Percentiles rank a stretch among this genome's conserved stretches.
phyloP scores from a whole-genome alignment of 495 filamentous ascomycete genomes.

The Tuber microsphaerosporum region DNA sequence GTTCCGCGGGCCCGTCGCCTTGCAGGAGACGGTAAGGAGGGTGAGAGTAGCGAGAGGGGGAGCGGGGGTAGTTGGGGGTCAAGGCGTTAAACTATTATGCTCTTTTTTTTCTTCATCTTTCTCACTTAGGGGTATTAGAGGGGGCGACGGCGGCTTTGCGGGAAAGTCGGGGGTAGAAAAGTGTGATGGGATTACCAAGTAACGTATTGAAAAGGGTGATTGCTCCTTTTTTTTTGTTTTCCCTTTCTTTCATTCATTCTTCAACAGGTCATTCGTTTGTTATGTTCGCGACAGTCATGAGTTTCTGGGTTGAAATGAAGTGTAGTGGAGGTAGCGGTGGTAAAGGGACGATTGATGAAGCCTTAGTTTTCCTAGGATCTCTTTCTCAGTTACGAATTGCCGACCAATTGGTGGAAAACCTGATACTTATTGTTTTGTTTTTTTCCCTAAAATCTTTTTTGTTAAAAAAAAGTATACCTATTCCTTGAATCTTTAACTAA shows the following conservation, averaged over 20 bases:
- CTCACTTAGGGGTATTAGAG: background rate
- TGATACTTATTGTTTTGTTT: background rate
- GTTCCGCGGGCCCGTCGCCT: conserved; percentile 15
- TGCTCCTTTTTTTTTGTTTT: background rate
- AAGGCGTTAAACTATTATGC: conserved; percentile 21
- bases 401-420: background rate
- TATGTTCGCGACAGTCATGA: background rate
- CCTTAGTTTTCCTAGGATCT: background rate
- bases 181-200: background rate
- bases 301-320: background rate
- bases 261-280: background rate
- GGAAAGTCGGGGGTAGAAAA: background rate
- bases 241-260: background rate
- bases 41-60: conserved; percentile 17
- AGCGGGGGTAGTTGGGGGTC: conserved; percentile 22
- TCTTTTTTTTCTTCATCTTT: conserved; percentile 45
- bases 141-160: background rate
- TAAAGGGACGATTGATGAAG: background rate
- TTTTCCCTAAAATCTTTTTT: background rate
- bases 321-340: background rate
- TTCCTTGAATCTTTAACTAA: background rate
- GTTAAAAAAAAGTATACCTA: background rate
- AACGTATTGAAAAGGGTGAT: background rate
- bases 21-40: background rate
- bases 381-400: background rate